phyloP scores from a whole-genome alignment of 129 eudicot genomes.

The Ambrosia trifida region DNA sequence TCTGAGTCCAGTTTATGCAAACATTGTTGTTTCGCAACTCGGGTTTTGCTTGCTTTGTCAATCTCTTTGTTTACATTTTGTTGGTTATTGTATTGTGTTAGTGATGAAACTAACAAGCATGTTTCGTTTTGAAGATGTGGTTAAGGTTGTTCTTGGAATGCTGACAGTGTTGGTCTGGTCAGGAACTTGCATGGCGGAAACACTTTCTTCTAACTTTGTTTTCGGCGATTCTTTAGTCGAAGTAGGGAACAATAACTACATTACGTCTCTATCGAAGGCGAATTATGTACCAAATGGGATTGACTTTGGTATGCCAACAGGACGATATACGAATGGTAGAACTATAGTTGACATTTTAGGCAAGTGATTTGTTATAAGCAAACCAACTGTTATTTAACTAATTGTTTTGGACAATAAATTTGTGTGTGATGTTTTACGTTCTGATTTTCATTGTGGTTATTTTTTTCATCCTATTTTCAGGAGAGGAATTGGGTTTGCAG shows the following conservation, averaged over 20 bases:
- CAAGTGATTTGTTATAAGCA: conserved; percentile 32
- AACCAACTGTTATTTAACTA: too few relatives aligned
- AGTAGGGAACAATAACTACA: conserved; percentile 85
- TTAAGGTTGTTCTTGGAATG: conserved; percentile 24
- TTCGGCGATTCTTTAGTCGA: conserved; percentile 96
- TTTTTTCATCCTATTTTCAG: conserved; percentile 31
- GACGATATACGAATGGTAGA: conserved; percentile 85
- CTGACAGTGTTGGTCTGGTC: conserved; percentile 27
- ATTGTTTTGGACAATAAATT: not conserved
- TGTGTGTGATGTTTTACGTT: not conserved
- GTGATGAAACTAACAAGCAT: not conserved
- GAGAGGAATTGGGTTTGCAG: conserved; percentile 51
- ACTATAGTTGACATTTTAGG: conserved; percentile 84
- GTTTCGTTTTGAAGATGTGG: not conserved
- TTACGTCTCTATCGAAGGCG: conserved; percentile 70
- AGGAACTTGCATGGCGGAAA: conserved; percentile 36
- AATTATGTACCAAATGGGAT: conserved; percentile 76
- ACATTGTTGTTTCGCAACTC: too few relatives aligned
- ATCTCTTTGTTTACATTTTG: too few relatives aligned
- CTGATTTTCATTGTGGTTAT: not conserved
- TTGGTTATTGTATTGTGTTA: not conserved
- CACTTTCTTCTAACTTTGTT: conserved; percentile 54
- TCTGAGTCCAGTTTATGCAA: too few relatives aligned
- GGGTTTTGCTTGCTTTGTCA: too few relatives aligned
- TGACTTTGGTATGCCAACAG: conserved; percentile 84